Conservation (phyloP, 495 filamentous ascomycete genomes). For the Rhizodiscina lignyota region DNA sequence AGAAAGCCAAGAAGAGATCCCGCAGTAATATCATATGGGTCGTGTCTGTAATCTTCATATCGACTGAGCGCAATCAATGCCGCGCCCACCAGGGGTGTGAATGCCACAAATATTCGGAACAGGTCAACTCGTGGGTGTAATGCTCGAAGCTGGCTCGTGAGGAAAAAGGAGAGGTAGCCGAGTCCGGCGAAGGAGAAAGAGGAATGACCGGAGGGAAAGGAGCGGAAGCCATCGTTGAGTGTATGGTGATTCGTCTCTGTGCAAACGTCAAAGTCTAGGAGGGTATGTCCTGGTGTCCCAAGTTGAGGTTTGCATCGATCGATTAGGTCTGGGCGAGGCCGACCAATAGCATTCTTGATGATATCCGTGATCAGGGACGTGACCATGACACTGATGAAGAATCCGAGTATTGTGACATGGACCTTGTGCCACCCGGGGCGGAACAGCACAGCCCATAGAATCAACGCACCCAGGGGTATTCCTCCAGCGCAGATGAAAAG, state of each 20-base stretch:
- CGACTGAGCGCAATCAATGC: slow-evolving; percentile 80
- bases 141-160: slow-evolving; percentile 59
- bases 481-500: slow-evolving; percentile 62
- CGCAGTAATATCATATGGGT: slow-evolving; percentile 76
- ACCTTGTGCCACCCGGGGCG: slow-evolving; percentile 55
- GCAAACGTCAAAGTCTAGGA: slow-evolving; percentile 65
- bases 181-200: slow-evolving; percentile 76
- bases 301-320: slow-evolving; percentile 62
- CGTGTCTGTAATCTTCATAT: slow-evolving; percentile 86
- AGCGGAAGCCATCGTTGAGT: slow-evolving; percentile 84
- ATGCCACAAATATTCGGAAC: slow-evolving; percentile 34
- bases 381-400: slow-evolving; percentile 55
- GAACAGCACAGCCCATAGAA: slow-evolving; percentile 44
- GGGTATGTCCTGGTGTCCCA: slow-evolving; percentile 43
- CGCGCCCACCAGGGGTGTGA: slow-evolving; percentile 61
- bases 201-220: slow-evolving; percentile 80
- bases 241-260: slow-evolving; percentile 61
- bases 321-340: slow-evolving; percentile 81
- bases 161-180: slow-evolving; percentile 66
- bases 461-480: slow-evolving; percentile 48
- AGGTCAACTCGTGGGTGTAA: slow-evolving; percentile 43
- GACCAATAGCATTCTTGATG: slow-evolving; percentile 80
- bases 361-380: slow-evolving; percentile 74
- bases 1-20: slow-evolving; percentile 58
- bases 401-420: slow-evolving; percentile 70